phyloP scores from a whole-genome alignment of 2,329 filamentous ascomycete genomes.

The Aaosphaeria arxii region DNA sequence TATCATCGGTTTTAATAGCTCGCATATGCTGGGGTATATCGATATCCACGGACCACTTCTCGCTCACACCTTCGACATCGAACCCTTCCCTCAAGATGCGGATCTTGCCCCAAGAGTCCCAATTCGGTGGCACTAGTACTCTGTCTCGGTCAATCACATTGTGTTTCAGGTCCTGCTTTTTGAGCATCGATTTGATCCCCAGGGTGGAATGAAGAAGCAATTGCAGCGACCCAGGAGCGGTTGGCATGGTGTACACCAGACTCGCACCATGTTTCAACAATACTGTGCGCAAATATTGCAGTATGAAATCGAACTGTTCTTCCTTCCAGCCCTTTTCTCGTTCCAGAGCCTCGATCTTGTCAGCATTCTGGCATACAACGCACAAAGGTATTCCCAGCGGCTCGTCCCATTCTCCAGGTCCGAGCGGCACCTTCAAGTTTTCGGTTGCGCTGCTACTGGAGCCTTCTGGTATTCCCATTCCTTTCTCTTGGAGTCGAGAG shows the following conservation, averaged over 20 bases:
- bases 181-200: constrained; percentile 77
- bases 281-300: constrained; percentile 88
- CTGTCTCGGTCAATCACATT: constrained; percentile 93
- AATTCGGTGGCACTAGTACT: constrained; percentile 91
- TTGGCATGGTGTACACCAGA: constrained; percentile 43
- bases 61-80: constrained; percentile 81
- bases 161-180: constrained; percentile 45
- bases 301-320: constrained; percentile 91
- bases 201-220: constrained; percentile 81
- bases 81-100: constrained; percentile 87
- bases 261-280: constrained; percentile 73
- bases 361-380: constrained; percentile 94
- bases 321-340: constrained; percentile 92
- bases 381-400: constrained; percentile 82
- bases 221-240: constrained; percentile 69
- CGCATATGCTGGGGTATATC: constrained; percentile 44
- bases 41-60: constrained; percentile 82
- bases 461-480: constrained; percentile 17
- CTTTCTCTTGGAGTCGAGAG: constrained; percentile 67
- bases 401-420: constrained; percentile 91
- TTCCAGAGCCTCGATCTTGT: constrained; percentile 87
- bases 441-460: constrained; percentile 24
- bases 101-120: constrained; percentile 99
- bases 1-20: constrained; percentile 17
- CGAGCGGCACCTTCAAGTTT: constrained; percentile 64